Percentiles rank a stretch among this genome's conserved stretches.
phyloP scores from a whole-genome alignment of 768 basidiomycete genomes.

The Suillus discolor region DNA sequence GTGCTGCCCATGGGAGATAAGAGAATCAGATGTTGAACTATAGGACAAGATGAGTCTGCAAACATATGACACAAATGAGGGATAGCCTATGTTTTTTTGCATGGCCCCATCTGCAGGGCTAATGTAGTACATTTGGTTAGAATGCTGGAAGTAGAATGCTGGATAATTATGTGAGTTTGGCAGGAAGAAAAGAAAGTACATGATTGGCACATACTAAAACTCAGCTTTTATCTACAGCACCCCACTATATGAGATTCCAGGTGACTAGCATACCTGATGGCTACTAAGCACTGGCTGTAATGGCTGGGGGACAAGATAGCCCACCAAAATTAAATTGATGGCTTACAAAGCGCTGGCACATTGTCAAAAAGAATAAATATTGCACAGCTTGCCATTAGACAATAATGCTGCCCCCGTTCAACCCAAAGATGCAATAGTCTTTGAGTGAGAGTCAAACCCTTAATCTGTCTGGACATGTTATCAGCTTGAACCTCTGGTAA shows the following conservation, averaged over 20 bases:
- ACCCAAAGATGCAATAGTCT: neutral
- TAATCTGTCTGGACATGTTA: neutral
- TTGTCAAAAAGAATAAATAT: too few relatives aligned
- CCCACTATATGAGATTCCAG: neutral
- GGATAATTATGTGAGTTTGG: neutral
- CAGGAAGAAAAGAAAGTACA: neutral
- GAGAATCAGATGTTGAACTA: constrained; percentile 18
- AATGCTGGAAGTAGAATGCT: neutral
- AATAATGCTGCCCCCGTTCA: neutral
- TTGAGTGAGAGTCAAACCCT: neutral
- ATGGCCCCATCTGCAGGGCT: constrained; percentile 18
- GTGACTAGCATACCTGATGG: too few relatives aligned
- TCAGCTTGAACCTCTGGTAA: neutral
- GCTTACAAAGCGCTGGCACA: neutral
- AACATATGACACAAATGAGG: neutral
- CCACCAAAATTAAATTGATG: too few relatives aligned
- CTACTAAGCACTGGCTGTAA: too few relatives aligned
- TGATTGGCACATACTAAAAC: neutral
- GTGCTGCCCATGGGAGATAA: constrained; percentile 21
- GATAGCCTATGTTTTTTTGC: constrained; percentile 10
- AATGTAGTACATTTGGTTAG: neutral
- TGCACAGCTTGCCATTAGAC: too few relatives aligned
- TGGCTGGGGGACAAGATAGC: too few relatives aligned
- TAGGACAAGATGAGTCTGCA: neutral
- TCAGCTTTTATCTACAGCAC: neutral